Evolutionary conservation across 495 filamentous ascomycete genomes (phyloP).

Genomic region (Massariosphaeria phaeospora): DNA sequence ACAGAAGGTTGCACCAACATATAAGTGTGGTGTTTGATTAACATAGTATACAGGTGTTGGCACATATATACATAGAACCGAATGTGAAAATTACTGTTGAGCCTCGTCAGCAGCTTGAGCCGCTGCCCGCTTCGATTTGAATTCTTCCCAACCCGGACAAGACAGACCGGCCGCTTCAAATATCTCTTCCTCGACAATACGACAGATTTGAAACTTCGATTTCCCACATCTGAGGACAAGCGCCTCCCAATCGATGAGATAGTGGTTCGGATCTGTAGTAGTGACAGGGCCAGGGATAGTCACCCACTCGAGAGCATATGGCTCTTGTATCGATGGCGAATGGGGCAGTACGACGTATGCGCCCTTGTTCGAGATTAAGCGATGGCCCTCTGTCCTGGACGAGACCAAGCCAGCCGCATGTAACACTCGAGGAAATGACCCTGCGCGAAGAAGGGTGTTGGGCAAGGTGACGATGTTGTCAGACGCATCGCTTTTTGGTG

Average conservation of each 20-base stretch:
- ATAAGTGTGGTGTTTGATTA: too few relatives aligned
- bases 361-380: constrained; percentile 54
- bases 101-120: not conserved
- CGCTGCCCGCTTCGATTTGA: constrained; percentile 1
- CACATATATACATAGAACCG: not conserved
- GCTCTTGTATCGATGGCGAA: constrained; percentile 50
- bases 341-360: constrained; percentile 62
- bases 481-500: not conserved
- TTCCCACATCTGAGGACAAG: constrained; percentile 68
- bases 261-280: constrained; percentile 11
- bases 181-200: constrained; percentile 67
- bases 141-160: constrained; percentile 29
- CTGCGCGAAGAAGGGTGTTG: constrained; percentile 7
- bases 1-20: too few relatives aligned
- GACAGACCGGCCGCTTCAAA: constrained; percentile 39
- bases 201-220: constrained; percentile 69
- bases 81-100: not conserved
- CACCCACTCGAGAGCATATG: constrained; percentile 52
- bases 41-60: too few relatives aligned
- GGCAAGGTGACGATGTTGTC: constrained; percentile 6
- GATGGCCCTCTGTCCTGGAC: constrained; percentile 62
- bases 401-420: constrained; percentile 62
- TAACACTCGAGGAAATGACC: constrained; percentile 55
- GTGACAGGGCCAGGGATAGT: constrained; percentile 29
- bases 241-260: constrained; percentile 16